These are phyloP conservation scores for Stramenopiles sp. DNA, from an alignment of 352 stramenopile genomes.

Conservation along the genomic window DNA sequence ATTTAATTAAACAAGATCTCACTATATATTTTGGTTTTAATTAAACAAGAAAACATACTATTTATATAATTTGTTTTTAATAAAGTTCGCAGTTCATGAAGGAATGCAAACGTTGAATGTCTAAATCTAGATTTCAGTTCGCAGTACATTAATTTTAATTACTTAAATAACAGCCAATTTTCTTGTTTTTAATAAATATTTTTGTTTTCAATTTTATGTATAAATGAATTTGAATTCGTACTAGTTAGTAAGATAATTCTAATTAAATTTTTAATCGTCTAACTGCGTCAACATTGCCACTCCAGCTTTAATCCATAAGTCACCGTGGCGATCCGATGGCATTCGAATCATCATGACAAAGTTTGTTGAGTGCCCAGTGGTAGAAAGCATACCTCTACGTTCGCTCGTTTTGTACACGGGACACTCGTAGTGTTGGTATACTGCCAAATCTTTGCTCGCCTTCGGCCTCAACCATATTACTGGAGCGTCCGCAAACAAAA, in stretches of 20 bases:
- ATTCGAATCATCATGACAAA: conserved; percentile 93
- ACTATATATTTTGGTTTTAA: too few relatives aligned
- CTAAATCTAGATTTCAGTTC: too few relatives aligned
- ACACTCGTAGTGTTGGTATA: conserved; percentile 39
- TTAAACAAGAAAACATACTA: too few relatives aligned
- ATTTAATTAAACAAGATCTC: too few relatives aligned
- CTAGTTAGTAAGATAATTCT: conserved; percentile 12
- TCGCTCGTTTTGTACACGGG: conserved; percentile 76
- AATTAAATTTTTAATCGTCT: conserved; percentile 36
- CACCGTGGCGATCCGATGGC: conserved; percentile 55
- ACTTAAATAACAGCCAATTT: too few relatives aligned
- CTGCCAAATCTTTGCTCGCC: not conserved
- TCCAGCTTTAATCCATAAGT: conserved; percentile 80
- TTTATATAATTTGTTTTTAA: too few relatives aligned
- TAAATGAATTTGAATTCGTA: too few relatives aligned
- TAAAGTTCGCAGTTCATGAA: too few relatives aligned
- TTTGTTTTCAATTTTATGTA: too few relatives aligned
- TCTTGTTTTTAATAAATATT: too few relatives aligned
- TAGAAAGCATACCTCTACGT: conserved; percentile 68
- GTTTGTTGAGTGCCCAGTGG: conserved; percentile 85
- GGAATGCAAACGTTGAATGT: too few relatives aligned
- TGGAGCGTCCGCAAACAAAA: conserved; percentile 72
- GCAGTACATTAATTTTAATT: too few relatives aligned
- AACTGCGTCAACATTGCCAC: conserved; percentile 82
- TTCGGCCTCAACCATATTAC: conserved; percentile 55